A percentile compares a stretch with the other conserved stretches of the same genome.
Evolutionary conservation across 352 stramenopile genomes (phyloP).

Genomic region (Phytopythium cucurbitacearum): DNA sequence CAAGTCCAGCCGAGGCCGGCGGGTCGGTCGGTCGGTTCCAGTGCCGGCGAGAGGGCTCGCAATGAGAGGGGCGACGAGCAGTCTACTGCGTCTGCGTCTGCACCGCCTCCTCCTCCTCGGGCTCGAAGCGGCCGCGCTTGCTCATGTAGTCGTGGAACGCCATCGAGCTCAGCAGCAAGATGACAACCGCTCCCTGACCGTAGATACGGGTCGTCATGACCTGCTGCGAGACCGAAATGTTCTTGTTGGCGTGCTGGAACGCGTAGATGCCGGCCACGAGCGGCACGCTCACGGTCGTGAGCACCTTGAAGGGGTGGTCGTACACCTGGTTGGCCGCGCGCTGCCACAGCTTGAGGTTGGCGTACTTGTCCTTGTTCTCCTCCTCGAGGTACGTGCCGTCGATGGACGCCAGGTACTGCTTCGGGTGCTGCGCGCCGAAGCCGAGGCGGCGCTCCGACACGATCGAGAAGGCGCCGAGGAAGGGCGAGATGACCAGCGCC

Average conservation of each 20-base stretch:
- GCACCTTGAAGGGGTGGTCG: slow-evolving; percentile 56
- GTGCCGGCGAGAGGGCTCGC: not conserved
- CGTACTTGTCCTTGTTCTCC: slow-evolving; percentile 18
- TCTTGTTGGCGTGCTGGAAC: slow-evolving; percentile 46
- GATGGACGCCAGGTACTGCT: slow-evolving; percentile 50
- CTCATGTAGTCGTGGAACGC: slow-evolving; percentile 73
- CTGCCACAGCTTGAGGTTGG: slow-evolving; percentile 37
- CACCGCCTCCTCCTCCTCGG: slow-evolving; percentile 12
- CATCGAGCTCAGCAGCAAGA: slow-evolving; percentile 60
- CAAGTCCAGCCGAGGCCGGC: too few species aligned
- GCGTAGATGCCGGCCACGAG: slow-evolving; percentile 57
- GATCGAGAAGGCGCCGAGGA: slow-evolving; percentile 46
- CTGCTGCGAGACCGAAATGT: slow-evolving; percentile 58
- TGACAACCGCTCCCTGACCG: slow-evolving; percentile 48
- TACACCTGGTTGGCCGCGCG: slow-evolving; percentile 54
- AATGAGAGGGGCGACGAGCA: not conserved
- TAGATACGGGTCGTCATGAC: slow-evolving; percentile 78
- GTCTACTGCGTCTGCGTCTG: not conserved
- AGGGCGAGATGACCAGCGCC: slow-evolving; percentile 44
- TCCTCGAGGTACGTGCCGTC: slow-evolving; percentile 29
- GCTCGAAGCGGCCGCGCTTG: slow-evolving; percentile 40
- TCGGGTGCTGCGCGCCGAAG: slow-evolving; percentile 48
- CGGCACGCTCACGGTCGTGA: slow-evolving; percentile 40
- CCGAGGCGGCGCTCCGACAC: slow-evolving; percentile 45
- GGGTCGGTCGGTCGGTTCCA: too few species aligned